A percentile compares a stretch with the other conserved stretches of the same genome.
Conservation (phyloP, 192 early-diverging fungal genomes). For the Coemansia sp. region DNA sequence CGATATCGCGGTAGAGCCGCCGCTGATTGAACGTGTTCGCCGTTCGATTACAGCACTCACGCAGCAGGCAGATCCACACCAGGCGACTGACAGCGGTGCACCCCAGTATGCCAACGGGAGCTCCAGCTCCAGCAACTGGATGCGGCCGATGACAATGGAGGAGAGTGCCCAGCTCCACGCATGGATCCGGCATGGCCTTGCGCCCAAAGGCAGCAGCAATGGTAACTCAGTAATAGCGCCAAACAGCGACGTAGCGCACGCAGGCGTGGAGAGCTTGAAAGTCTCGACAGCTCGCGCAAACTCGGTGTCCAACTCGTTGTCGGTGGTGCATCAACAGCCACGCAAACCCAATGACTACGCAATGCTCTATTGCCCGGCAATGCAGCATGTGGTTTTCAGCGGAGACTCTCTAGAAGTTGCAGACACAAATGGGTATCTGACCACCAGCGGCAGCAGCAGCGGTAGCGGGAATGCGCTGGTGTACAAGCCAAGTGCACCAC, state of each 20-base stretch:
- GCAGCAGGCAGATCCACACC: conserved; percentile 21
- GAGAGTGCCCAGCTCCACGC: conserved; percentile 46
- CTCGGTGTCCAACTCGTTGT: conserved; percentile 17
- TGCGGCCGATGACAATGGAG: conserved; percentile 52
- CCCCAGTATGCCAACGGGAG: conserved; percentile 7
- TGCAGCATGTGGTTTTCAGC: conserved; percentile 51
- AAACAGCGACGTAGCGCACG: background rate
- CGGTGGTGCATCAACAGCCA: conserved; percentile 15
- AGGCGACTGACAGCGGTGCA: background rate
- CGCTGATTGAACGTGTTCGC: conserved; percentile 45
- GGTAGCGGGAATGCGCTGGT: background rate
- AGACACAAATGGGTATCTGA: background rate
- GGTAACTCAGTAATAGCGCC: background rate
- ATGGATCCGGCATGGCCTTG: conserved; percentile 41
- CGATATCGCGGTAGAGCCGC: conserved; percentile 8
- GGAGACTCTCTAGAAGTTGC: conserved; percentile 16
- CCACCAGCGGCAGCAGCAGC: background rate
- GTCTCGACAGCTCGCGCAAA: background rate
- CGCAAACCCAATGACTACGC: conserved; percentile 24
- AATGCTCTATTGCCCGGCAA: conserved; percentile 51
- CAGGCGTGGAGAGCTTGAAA: too few relatives aligned
- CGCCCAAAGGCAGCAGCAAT: background rate
- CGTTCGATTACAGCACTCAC: conserved; percentile 33
- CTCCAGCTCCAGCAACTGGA: conserved; percentile 1
- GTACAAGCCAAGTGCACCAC: conserved; percentile 11